Base-by-base conservation (phyloP, 1,284 basidiomycete genomes). In the Tilletia walkeri region DNA sequence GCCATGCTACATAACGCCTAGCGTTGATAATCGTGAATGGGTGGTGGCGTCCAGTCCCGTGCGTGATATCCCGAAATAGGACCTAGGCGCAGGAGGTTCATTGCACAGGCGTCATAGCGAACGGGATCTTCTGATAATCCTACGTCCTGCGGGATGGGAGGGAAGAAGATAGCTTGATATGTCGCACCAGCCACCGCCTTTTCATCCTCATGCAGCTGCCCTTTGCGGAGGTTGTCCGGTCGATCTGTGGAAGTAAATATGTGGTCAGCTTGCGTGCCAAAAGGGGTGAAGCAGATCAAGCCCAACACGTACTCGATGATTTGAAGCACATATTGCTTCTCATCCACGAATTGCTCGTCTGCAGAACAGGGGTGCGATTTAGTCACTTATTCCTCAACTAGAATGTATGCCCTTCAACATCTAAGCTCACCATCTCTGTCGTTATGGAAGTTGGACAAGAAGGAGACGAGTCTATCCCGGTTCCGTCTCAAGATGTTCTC, bases 361-460 rank as follows among this genome's bases (percentile, higher is more conserved):
- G 69, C 20, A 12, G 20, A 4, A 30, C 12, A 48, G 2, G 2
- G 24, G 24, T 30, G 24, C 24, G 24, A 30, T 30, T 30, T 2
- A 30, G 24, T 30, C 24, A 30, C 2, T 30, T 30, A 2, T 2
- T 30, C 24, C 24, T 30, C 24, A 30, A 30, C 24, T 2, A 30
- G 24, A 30, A 30, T 2, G 6, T 18, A 30, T 14, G 16, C 24
- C 24, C 24, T 30, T 30, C 24, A 30, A 30, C 24, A 2, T 30
- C 24, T 30, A 30, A 30, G 53, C 66, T 41, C 53, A 70, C 71
- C 92, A 84, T 98, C 95, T 85, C 96, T 96, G 84, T 99, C 95
- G 82, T 96, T 98, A 84, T 98, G 95, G 87, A 99, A 99, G 72
- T 89, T 89, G 84, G 90, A 90, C 71, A 99, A 86, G 86, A 98